Evolutionary conservation across 23 red algal species (phyloP).

Genomic region (Gracilaria caudata): DNA sequence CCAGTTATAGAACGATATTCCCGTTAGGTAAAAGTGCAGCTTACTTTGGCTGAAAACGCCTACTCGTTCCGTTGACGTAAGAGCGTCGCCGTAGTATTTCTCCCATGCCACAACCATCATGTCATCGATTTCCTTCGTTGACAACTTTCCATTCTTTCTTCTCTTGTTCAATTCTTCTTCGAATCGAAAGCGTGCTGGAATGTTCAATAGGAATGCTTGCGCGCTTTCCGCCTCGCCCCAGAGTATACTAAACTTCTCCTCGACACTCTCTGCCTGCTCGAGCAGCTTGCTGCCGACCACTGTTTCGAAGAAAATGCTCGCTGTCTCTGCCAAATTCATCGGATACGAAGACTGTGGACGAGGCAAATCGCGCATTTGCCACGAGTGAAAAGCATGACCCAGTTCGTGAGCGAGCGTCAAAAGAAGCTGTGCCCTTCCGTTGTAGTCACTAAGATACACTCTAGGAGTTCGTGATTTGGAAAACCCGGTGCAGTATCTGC

Average conservation of each 20-base stretch:
- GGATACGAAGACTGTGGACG: slow-evolving; percentile 56
- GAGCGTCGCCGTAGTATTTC: slow-evolving; percentile 68
- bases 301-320: slow-evolving; percentile 87
- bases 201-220: slow-evolving; percentile 72
- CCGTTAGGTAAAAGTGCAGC: slow-evolving; percentile 81
- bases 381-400: slow-evolving; percentile 80
- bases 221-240: slow-evolving; percentile 78
- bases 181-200: slow-evolving; percentile 79
- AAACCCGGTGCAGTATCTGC: slow-evolving; percentile 77
- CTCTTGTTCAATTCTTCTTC: slow-evolving; percentile 66
- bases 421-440: slow-evolving; percentile 65
- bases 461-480: slow-evolving; percentile 70
- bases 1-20: slow-evolving; percentile 81
- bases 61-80: slow-evolving; percentile 39
- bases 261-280: slow-evolving; percentile 50
- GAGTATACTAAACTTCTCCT: slow-evolving; percentile 71
- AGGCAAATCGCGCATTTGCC: slow-evolving; percentile 79
- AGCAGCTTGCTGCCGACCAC: slow-evolving; percentile 72
- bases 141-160: slow-evolving; percentile 56
- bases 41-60: slow-evolving; percentile 77
- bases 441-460: slow-evolving; percentile 80
- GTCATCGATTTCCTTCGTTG: slow-evolving; percentile 67
- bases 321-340: slow-evolving; percentile 86
- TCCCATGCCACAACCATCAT: slow-evolving; percentile 77
- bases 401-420: slow-evolving; percentile 71